phyloP scores from a whole-genome alignment of 2,329 filamentous ascomycete genomes.

The Sporothrix luriei region DNA sequence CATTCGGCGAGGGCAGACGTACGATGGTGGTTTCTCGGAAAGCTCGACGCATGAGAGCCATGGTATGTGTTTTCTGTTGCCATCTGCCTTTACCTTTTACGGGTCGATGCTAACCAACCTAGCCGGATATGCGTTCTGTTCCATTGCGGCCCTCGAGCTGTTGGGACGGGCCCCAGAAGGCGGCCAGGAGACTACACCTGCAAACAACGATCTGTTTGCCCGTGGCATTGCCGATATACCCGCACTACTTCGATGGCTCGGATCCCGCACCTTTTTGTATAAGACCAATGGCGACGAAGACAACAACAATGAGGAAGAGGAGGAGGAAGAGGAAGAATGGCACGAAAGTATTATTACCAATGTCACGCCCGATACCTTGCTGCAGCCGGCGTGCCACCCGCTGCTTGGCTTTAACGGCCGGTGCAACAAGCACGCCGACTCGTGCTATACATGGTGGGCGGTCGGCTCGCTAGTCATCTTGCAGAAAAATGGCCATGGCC shows the following conservation, averaged over 20 bases:
- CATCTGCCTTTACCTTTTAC: not conserved
- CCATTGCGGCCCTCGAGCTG: constrained; percentile 74
- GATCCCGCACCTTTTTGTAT: constrained; percentile 62
- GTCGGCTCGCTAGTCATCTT: constrained; percentile 61
- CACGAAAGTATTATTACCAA: constrained; percentile 40
- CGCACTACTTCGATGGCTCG: constrained; percentile 56
- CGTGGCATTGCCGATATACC: constrained; percentile 48
- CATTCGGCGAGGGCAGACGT: constrained; percentile 66
- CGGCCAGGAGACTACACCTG: constrained; percentile 37
- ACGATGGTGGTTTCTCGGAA: constrained; percentile 83
- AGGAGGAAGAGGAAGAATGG: constrained; percentile 48
- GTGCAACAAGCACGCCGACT: constrained; percentile 88
- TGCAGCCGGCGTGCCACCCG: constrained; percentile 38
- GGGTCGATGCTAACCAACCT: not conserved
- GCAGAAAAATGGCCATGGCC: constrained; percentile 31
- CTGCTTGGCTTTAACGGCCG: constrained; percentile 80
- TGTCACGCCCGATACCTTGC: not conserved
- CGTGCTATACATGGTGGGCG: constrained; percentile 96
- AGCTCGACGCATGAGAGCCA: constrained; percentile 80
- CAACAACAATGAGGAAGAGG: constrained; percentile 50
- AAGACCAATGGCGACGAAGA: constrained; percentile 49
- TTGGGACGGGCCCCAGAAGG: constrained; percentile 62
- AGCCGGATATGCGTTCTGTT: constrained; percentile 93
- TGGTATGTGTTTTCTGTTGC: constrained; percentile 53
- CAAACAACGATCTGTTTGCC: constrained; percentile 39